Conservation (phyloP, 768 basidiomycete genomes). For the Pisolithus sp. region DNA sequence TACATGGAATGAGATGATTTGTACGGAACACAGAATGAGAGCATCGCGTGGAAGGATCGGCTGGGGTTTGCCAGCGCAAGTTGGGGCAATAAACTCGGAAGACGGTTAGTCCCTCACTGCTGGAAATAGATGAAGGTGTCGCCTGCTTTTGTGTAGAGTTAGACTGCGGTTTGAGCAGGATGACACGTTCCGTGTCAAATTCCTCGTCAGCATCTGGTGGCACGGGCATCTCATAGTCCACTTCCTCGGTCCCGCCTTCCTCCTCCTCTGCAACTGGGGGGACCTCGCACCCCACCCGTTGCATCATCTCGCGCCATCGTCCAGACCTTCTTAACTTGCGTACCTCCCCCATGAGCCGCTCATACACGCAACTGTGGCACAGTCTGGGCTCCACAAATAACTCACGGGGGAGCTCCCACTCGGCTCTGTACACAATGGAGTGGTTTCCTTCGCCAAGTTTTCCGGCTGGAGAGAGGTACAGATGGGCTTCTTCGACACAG, state of each 20-base stretch:
- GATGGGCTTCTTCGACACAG: constrained; percentile 36
- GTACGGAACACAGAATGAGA: background rate
- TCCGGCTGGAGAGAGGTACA: constrained; percentile 38
- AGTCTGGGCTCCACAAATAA: constrained; percentile 30
- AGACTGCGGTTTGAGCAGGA: background rate
- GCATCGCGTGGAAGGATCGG: constrained; percentile 8
- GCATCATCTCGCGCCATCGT: constrained; percentile 15
- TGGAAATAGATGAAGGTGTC: background rate
- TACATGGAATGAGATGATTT: constrained; percentile 12
- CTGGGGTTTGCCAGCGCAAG: constrained; percentile 10
- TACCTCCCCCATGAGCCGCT: constrained; percentile 21
- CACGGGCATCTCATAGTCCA: background rate
- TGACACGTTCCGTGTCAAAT: background rate
- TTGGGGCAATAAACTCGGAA: background rate
- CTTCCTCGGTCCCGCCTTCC: background rate
- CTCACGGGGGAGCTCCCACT: constrained; percentile 47
- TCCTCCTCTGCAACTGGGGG: background rate
- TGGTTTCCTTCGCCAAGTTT: constrained; percentile 44
- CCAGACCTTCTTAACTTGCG: constrained; percentile 16
- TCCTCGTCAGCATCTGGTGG: background rate
- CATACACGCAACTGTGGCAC: constrained; percentile 34
- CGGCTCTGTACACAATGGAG: constrained; percentile 44
- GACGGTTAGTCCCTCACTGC: background rate
- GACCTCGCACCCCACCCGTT: constrained; percentile 1
- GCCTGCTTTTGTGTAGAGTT: too few species aligned